A percentile compares a stretch with the other conserved stretches of the same genome.
Conservation (phyloP, 495 filamentous ascomycete species). For the Podospora conica region DNA sequence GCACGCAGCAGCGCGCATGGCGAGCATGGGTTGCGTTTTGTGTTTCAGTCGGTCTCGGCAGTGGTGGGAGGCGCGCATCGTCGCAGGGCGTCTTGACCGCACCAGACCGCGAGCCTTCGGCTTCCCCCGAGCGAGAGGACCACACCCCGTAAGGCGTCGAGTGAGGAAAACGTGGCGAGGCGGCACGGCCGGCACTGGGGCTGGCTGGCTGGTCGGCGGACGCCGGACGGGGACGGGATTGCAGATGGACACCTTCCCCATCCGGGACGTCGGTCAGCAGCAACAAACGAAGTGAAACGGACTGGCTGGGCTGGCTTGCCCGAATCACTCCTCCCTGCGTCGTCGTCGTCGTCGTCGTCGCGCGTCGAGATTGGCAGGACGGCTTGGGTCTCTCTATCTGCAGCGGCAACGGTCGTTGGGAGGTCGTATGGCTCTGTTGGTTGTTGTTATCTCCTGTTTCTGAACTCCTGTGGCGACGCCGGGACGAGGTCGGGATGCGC, state of each 20-base stretch:
- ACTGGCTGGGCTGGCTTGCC: neutral
- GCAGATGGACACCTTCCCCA: neutral
- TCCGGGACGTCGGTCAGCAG: neutral
- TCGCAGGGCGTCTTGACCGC: neutral
- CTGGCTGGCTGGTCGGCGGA: no score
- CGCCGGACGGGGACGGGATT: neutral
- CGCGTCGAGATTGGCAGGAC: neutral
- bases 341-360: neutral
- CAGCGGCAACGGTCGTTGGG: neutral
- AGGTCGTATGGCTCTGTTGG: neutral
- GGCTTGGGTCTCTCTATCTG: neutral
- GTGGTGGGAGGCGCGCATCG: neutral
- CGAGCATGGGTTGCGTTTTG: neutral
- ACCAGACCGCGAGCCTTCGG: neutral
- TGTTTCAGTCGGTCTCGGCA: neutral
- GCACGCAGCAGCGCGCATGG: neutral
- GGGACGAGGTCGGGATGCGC: neutral
- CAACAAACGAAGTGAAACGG: neutral
- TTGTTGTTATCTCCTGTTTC: neutral
- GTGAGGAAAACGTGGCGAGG: neutral
- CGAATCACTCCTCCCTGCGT: neutral
- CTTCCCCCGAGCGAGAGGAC: neutral
- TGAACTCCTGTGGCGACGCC: neutral
- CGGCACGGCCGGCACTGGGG: neutral
- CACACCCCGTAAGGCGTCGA: neutral